Evolutionary conservation across 2,329 filamentous ascomycete species (phyloP).

Genomic region (Xylariomycetidae sp.): DNA sequence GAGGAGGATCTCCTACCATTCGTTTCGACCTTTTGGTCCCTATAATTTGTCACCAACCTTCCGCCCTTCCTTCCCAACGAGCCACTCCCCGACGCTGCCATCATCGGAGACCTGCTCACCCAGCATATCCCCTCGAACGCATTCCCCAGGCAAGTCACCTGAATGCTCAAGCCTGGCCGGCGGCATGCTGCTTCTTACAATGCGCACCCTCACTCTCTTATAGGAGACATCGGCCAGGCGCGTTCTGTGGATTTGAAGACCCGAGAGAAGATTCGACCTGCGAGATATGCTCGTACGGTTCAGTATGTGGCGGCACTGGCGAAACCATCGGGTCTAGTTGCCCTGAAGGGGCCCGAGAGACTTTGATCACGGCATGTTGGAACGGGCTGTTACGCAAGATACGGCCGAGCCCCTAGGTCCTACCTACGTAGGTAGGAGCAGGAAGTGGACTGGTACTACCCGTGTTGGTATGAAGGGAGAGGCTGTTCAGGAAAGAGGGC

Average conservation of each 20-base stretch:
- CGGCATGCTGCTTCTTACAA: background rate
- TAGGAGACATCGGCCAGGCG: background rate
- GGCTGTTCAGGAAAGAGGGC: too few species aligned
- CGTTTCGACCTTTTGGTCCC: too few species aligned
- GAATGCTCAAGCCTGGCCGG: background rate
- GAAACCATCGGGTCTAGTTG: background rate
- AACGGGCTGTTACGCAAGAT: background rate
- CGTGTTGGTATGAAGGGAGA: background rate
- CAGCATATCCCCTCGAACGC: background rate
- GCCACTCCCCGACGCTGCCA: background rate
- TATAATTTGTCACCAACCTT: too few species aligned
- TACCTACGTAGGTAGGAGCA: too few species aligned
- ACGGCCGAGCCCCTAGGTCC: background rate
- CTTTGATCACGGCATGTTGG: too few species aligned
- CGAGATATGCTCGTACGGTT: background rate
- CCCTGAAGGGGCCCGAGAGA: too few species aligned
- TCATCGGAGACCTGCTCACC: background rate
- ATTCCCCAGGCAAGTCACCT: background rate
- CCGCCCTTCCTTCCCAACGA: too few species aligned
- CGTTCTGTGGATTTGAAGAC: background rate
- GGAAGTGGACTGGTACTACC: background rate
- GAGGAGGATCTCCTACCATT: too few species aligned
- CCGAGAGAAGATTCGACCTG: background rate
- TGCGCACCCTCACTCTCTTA: background rate
- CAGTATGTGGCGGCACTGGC: background rate